Evolutionary conservation across 495 filamentous ascomycete species (phyloP).

Genomic region (Podospora pseudopauciseta): DNA sequence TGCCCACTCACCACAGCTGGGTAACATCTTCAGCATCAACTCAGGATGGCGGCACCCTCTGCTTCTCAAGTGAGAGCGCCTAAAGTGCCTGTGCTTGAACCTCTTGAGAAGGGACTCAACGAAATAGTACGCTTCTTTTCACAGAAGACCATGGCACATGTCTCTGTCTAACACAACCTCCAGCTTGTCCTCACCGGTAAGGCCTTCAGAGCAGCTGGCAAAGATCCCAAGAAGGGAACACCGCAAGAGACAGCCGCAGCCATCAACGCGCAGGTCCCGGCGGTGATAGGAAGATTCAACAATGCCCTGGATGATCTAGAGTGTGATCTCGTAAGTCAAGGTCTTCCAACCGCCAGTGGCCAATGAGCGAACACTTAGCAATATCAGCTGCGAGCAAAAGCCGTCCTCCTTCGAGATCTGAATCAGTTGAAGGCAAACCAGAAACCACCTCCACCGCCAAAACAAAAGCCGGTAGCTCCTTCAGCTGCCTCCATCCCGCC

Average conservation of each 20-base stretch:
- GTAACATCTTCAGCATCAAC: not conserved
- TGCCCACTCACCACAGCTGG: not conserved
- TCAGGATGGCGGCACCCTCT: conserved; percentile 33
- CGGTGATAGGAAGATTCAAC: conserved; percentile 44
- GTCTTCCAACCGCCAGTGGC: not conserved
- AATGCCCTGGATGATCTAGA: conserved; percentile 50
- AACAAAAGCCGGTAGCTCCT: conserved; percentile 30
- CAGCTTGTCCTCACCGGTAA: conserved; percentile 51
- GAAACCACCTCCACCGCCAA: conserved; percentile 18
- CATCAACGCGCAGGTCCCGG: conserved; percentile 36
- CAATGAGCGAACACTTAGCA: conserved; percentile 18
- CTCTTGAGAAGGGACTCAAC: conserved; percentile 31
- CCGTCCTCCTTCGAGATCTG: conserved; percentile 43
- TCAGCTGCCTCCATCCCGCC: conserved; percentile 36
- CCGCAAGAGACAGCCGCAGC: conserved; percentile 26
- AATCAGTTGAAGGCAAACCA: conserved; percentile 34
- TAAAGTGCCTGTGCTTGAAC: conserved; percentile 26
- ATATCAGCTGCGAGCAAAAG: conserved; percentile 39
- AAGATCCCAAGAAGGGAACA: conserved; percentile 36
- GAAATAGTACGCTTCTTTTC: conserved; percentile 40
- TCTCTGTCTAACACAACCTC: not conserved
- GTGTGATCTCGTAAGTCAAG: conserved; percentile 46
- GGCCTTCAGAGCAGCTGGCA: conserved; percentile 39
- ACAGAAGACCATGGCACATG: not conserved
- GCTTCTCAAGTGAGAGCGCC: not conserved